Percentiles rank a stretch among this genome's conserved stretches.
Evolutionary conservation across 257 asterid species (phyloP).

Genomic region (Coffea canephora): DNA sequence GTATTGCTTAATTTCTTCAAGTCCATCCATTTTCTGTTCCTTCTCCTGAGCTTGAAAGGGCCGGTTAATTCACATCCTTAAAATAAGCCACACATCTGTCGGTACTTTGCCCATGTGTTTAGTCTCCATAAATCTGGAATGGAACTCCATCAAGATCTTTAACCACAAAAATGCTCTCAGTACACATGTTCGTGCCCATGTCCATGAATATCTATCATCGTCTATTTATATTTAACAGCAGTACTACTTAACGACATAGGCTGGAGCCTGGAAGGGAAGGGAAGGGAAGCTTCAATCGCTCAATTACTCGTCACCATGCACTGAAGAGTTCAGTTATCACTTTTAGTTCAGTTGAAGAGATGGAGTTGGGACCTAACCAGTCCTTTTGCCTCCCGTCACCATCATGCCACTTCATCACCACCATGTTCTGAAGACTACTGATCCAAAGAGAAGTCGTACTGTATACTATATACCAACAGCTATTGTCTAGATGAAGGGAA

Average conservation of each 20-base stretch:
- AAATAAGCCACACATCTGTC: neutral
- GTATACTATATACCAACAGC: neutral
- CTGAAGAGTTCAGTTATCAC: neutral
- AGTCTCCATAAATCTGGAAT: neutral
- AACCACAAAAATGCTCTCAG: neutral
- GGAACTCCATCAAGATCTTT: neutral
- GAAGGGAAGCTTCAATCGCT: neutral
- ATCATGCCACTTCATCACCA: conserved; percentile 3
- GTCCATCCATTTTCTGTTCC: neutral
- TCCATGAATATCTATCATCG: too few species aligned
- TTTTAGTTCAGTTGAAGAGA: conserved; percentile 4
- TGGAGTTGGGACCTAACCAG: conserved; percentile 11
- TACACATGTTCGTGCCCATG: too few species aligned
- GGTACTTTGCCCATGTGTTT: neutral
- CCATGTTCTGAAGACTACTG: neutral
- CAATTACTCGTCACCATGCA: neutral
- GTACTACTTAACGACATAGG: too few species aligned
- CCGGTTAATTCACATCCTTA: neutral
- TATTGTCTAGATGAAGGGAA: too few species aligned
- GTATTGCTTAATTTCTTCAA: neutral
- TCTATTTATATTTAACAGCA: too few species aligned
- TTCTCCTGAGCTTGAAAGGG: neutral
- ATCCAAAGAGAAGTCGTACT: neutral
- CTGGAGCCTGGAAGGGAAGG: too few species aligned
- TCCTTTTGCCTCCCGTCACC: neutral